Evolutionary conservation across 768 basidiomycete species (phyloP).

Genomic region (Candolleomyces efflorescens): DNA sequence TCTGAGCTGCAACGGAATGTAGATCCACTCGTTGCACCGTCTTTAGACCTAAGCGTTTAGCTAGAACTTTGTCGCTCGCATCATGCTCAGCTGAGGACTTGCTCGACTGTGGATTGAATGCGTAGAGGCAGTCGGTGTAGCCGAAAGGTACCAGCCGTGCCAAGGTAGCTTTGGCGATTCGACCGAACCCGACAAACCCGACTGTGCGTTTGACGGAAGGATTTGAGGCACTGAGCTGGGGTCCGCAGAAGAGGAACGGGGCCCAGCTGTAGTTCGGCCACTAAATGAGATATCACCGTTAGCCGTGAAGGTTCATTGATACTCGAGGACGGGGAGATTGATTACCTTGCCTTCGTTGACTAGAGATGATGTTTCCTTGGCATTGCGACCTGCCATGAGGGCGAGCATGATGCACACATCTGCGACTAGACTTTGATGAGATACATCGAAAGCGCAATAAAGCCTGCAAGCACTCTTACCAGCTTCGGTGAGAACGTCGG

Average conservation of each 20-base stretch:
- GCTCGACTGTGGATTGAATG: conserved; percentile 49
- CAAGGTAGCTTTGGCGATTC: conserved; percentile 86
- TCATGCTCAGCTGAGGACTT: conserved; percentile 40
- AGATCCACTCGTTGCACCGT: conserved; percentile 57
- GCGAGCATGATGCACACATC: conserved; percentile 88
- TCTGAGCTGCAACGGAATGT: conserved; percentile 67
- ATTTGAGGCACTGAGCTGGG: conserved; percentile 59
- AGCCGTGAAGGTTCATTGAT: background rate
- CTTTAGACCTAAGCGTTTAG: conserved; percentile 25
- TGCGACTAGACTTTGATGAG: conserved; percentile 53
- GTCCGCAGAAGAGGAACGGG: conserved; percentile 84
- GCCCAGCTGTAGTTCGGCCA: conserved; percentile 81
- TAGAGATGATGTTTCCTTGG: conserved; percentile 53
- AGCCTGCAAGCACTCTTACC: conserved; percentile 37
- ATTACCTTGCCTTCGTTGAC: conserved; percentile 66
- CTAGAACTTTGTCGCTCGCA: conserved; percentile 18
- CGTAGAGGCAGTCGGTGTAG: conserved; percentile 69
- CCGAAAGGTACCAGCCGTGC: conserved; percentile 80
- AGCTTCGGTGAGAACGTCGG: conserved; percentile 90
- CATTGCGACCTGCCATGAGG: conserved; percentile 90
- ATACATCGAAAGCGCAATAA: background rate
- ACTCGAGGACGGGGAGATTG: background rate
- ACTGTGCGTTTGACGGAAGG: conserved; percentile 57
- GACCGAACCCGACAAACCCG: conserved; percentile 93
- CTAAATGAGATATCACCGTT: conserved; percentile 27